Percentiles rank a stretch among this genome's conserved stretches.
phyloP scores from a whole-genome alignment of 2,329 filamentous ascomycete species.

The Pseudogymnoascus sp. region DNA sequence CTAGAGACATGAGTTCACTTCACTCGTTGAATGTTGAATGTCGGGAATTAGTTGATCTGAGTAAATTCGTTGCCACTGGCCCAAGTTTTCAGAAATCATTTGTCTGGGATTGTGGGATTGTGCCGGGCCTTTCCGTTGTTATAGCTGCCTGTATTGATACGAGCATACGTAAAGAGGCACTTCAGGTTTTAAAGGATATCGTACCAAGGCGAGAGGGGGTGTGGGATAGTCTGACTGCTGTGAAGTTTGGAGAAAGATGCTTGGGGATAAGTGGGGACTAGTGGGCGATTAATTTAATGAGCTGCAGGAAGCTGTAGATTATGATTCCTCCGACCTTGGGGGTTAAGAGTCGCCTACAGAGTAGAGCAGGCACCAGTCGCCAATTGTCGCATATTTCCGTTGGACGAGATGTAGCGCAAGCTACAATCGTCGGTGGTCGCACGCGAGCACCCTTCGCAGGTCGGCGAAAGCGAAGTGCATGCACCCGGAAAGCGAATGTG shows the following conservation, averaged over 20 bases:
- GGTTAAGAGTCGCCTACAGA: too few relatives aligned
- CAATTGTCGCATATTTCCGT: too few relatives aligned
- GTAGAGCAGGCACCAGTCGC: too few relatives aligned
- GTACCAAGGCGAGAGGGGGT: constrained; percentile 17
- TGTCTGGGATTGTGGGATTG: constrained; percentile 19
- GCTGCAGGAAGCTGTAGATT: not conserved
- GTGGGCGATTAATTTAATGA: not conserved
- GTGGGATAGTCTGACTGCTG: constrained; percentile 17
- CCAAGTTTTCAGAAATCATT: constrained; percentile 14
- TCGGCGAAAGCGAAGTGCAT: too few relatives aligned
- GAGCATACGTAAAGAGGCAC: constrained; percentile 15
- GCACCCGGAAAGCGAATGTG: too few relatives aligned
- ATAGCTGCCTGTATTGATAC: constrained; percentile 14
- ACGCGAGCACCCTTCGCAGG: too few relatives aligned
- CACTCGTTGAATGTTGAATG: constrained; percentile 10
- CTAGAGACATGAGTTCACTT: not conserved
- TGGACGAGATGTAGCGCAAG: too few relatives aligned
- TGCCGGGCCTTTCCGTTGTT: constrained; percentile 18
- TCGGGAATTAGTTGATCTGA: constrained; percentile 15
- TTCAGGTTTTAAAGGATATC: constrained; percentile 13
- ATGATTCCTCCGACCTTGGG: too few relatives aligned
- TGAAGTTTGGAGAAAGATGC: constrained; percentile 11
- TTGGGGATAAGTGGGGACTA: constrained; percentile 4
- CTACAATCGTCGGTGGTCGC: too few relatives aligned
- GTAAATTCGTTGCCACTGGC: constrained; percentile 11